Base-by-base conservation (phyloP, 495 filamentous ascomycete species). In the Trichoderma gamsii region DNA sequence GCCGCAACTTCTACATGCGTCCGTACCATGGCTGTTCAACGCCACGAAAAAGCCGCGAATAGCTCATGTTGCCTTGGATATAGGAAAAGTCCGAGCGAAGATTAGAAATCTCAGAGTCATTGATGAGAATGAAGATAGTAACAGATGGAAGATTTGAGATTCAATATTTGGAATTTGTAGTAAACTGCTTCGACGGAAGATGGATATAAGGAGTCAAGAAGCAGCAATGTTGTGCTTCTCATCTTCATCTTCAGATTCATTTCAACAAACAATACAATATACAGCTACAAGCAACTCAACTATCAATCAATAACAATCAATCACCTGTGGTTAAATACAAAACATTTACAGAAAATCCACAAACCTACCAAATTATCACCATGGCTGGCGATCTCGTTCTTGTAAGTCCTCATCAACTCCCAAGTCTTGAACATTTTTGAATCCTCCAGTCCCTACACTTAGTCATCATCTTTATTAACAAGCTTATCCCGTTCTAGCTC, bases 361-460 rank as follows among this genome's bases (percentile, higher is more conserved):
- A 0, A 18, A 32, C 25, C 43, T 18, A 38, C 21, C n/a, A 23
- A n/a, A 52, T 11, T 3, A 29, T 61, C 56, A 61, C 56, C 27
- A 61, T 61, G 56, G 56, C 56, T 61, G 56, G 56, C 56, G 56
- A 61, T 61, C 56, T 61, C n/a, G 56, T 61, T 21, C 56, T 61
- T 29, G 56, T 32, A 61, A 32, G 56, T 61, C 56, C 13, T 6
- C 25, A 25, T 27, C 51, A 23, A 12, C 18, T 7, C 21, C 51
- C 4, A 16, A 59, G n/a, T 21, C 11, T 12, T 25, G 21, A 2
- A 25, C 5, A 21, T 59, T 23, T 23, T 32, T 38, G 35, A 38
- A 61, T 32, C 16, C 8, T 12, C 56, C 13, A 13, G 18, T 61
- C 0, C 56, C 25, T 21, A 4, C 12, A 29, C 25, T 32, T 15